Evolutionary conservation across 148 eudicot genomes (phyloP).

Genomic region (Hydrangea macrophylla): DNA sequence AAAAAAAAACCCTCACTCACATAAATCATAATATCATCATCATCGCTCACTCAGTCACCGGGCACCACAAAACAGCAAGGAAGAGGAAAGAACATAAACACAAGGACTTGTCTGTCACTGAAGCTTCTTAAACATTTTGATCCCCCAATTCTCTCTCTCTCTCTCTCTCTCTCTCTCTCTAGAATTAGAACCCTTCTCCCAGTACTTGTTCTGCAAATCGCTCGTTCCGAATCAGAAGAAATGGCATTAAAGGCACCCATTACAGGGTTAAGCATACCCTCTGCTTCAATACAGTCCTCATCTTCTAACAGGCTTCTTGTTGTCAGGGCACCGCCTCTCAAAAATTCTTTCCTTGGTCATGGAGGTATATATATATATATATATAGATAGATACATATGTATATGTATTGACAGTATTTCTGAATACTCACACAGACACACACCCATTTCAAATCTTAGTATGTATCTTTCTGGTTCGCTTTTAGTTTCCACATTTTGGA

Average conservation of each 20-base stretch:
- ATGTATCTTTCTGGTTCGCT: background rate
- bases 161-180: background rate
- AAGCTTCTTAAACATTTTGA: background rate
- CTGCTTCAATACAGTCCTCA: conserved; percentile 24
- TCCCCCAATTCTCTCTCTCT: background rate
- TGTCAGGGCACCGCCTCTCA: conserved; percentile 35
- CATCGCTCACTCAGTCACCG: background rate
- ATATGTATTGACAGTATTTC: background rate
- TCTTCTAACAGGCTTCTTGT: conserved; percentile 39
- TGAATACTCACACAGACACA: background rate
- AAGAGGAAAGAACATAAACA: background rate
- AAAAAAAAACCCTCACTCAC: background rate
- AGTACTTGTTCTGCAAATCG: background rate
- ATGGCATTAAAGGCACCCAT: conserved; percentile 53
- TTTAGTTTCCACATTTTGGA: background rate
- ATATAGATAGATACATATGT: background rate
- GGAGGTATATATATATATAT: conserved; percentile 22
- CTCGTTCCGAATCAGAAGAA: conserved; percentile 2
- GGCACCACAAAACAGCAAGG: background rate
- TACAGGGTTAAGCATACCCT: conserved; percentile 41
- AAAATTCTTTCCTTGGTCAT: conserved; percentile 43
- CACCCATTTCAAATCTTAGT: background rate
- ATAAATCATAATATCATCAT: background rate
- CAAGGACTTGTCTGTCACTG: background rate
- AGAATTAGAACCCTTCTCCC: background rate